Percentiles rank a stretch among this genome's conserved stretches.
phyloP scores from a whole-genome alignment of 2,329 filamentous ascomycete species.

The Orbilia oligospora region DNA sequence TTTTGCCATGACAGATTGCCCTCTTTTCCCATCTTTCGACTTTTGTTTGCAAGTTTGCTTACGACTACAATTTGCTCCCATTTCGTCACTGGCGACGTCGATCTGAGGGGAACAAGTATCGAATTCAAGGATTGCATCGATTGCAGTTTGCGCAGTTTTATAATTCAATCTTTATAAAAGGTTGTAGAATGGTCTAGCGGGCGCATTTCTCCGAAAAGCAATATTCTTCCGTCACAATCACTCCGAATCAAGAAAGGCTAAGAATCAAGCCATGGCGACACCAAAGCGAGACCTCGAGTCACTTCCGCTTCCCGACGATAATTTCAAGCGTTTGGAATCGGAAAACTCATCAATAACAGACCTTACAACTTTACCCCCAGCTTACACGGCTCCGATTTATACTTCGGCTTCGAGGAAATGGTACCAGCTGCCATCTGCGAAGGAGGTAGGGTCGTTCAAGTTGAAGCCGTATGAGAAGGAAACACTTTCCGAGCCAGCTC shows the following conservation, averaged over 20 bases:
- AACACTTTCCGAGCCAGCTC: constrained; percentile 53
- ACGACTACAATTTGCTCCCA: constrained; percentile 56
- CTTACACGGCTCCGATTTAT: constrained; percentile 38
- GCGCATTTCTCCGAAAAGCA: constrained; percentile 26
- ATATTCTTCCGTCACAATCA: constrained; percentile 13
- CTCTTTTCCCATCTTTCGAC: constrained; percentile 29
- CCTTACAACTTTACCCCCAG: constrained; percentile 17
- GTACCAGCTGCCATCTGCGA: constrained; percentile 23
- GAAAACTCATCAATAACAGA: constrained; percentile 37
- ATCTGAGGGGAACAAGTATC: constrained; percentile 29
- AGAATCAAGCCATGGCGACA: constrained; percentile 32
- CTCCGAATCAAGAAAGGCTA: constrained; percentile 15
- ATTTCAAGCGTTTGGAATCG: constrained; percentile 31
- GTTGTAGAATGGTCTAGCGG: constrained; percentile 11
- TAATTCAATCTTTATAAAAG: constrained; percentile 12
- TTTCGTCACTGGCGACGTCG: constrained; percentile 46
- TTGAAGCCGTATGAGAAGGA: constrained; percentile 51
- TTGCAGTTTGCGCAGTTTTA: constrained; percentile 1
- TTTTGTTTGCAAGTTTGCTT: constrained; percentile 26
- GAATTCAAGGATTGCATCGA: constrained; percentile 16
- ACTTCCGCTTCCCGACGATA: constrained; percentile 45
- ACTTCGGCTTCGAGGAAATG: constrained; percentile 22
- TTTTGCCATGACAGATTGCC: constrained; percentile 32
- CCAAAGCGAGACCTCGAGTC: constrained; percentile 42
- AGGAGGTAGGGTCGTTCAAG: constrained; percentile 44